These are phyloP conservation scores for Penicillium coffeae DNA, from an alignment of 495 filamentous ascomycete species.

Conservation along the genomic window DNA sequence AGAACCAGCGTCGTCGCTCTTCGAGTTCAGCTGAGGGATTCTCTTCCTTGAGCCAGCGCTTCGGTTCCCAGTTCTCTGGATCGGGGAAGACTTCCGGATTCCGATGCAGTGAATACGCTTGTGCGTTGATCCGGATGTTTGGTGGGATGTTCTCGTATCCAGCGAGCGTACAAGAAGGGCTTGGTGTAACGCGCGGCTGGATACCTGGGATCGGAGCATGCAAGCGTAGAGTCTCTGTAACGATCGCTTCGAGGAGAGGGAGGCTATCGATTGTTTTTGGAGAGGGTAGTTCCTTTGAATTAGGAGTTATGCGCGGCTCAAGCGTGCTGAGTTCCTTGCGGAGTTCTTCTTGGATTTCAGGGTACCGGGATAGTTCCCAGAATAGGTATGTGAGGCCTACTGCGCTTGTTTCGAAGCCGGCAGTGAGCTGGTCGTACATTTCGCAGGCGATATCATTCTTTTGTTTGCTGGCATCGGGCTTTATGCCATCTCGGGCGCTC, in stretches of 20 bases:
- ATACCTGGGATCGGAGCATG: slow-evolving; percentile 72
- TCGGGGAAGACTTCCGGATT: slow-evolving; percentile 58
- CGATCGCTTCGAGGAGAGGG: slow-evolving; percentile 67
- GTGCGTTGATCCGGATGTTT: slow-evolving; percentile 64
- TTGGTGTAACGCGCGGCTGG: slow-evolving; percentile 70
- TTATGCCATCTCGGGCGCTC: slow-evolving; percentile 16
- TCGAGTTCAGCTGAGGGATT: slow-evolving; percentile 35
- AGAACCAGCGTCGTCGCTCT: slow-evolving; percentile 68
- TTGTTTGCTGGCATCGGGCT: slow-evolving; percentile 22
- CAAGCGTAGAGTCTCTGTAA: slow-evolving; percentile 73
- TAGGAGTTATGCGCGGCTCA: slow-evolving; percentile 23
- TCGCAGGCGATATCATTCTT: slow-evolving; percentile 61
- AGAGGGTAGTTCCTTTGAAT: slow-evolving; percentile 38
- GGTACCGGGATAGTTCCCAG: slow-evolving; percentile 60
- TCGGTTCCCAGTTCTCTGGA: slow-evolving; percentile 58
- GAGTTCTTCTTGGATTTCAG: slow-evolving; percentile 53
- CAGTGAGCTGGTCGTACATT: slow-evolving; percentile 70
- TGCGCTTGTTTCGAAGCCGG: slow-evolving; percentile 75
- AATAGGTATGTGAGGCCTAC: slow-evolving; percentile 68
- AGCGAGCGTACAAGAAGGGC: slow-evolving; percentile 47
- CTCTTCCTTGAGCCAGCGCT: slow-evolving; percentile 53
- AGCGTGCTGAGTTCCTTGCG: slow-evolving; percentile 59
- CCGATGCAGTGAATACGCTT: slow-evolving; percentile 69
- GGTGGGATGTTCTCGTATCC: slow-evolving; percentile 53
- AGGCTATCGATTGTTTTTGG: slow-evolving; percentile 65